Conservation (phyloP, 2,329 filamentous ascomycete genomes). For the Penicillium occitanis region DNA sequence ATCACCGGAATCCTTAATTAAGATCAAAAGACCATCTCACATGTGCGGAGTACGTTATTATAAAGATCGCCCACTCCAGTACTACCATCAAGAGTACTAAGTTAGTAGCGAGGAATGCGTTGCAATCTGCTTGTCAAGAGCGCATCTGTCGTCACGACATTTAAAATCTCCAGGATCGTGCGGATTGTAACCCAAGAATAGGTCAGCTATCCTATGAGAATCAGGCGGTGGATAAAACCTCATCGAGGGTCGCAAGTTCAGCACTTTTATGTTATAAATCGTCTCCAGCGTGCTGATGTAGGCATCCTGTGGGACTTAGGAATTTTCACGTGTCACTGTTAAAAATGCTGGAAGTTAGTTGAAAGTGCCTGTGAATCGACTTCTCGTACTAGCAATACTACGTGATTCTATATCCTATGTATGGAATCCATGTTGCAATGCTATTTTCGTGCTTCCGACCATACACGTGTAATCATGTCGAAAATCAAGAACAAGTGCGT, state of each 20-base stretch:
- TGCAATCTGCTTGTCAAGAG: constrained; percentile 48
- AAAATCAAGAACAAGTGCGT: not conserved
- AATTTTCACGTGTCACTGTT: not conserved
- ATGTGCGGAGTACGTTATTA: constrained; percentile 35
- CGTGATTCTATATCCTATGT: not conserved
- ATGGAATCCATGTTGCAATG: constrained; percentile 1
- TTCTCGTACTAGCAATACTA: not conserved
- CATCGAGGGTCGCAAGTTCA: not conserved
- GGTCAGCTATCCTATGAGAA: not conserved
- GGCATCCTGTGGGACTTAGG: not conserved
- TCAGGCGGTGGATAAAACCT: not conserved
- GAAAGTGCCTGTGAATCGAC: not conserved
- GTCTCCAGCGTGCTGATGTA: not conserved
- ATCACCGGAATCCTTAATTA: constrained; percentile 36
- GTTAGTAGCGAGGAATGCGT: constrained; percentile 35
- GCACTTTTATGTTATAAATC: not conserved
- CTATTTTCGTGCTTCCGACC: not conserved
- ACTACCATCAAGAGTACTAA: not conserved
- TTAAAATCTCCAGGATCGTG: constrained; percentile 39
- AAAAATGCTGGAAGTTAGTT: not conserved
- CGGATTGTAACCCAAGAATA: not conserved
- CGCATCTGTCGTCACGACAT: constrained; percentile 38
- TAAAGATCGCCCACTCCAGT: constrained; percentile 22
- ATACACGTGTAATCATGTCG: not conserved
- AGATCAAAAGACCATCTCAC: constrained; percentile 43